These are phyloP conservation scores for Scalesia atractyloides DNA, from an alignment of 129 eudicot genomes.

Conservation along the genomic window DNA sequence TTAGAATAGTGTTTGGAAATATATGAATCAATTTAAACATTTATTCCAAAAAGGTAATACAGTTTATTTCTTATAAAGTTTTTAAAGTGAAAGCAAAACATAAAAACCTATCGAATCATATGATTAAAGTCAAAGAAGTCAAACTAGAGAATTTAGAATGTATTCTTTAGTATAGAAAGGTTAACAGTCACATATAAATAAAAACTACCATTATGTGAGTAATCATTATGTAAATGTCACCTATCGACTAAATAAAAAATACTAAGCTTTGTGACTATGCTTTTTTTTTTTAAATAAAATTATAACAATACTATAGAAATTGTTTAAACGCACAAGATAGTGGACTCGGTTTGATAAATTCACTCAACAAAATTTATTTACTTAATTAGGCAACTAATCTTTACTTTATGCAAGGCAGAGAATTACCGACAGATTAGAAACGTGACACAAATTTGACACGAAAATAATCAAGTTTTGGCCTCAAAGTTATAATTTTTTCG, in stretches of 20 bases:
- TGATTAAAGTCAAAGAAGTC: conserved; percentile 3
- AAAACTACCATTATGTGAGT: neutral
- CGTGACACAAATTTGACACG: neutral
- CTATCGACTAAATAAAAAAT: neutral
- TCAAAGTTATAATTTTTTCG: neutral
- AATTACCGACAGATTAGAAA: neutral
- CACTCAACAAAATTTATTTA: neutral
- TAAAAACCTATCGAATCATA: neutral
- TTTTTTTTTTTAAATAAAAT: too few species aligned
- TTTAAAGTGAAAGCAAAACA: neutral
- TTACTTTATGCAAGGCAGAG: neutral
- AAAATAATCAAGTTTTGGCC: neutral
- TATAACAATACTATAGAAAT: too few species aligned
- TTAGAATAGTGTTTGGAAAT: neutral
- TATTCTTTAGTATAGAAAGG: conserved; percentile 4
- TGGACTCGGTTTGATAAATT: neutral
- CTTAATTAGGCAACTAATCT: neutral
- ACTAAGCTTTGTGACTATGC: neutral
- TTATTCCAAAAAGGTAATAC: neutral
- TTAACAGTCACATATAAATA: neutral
- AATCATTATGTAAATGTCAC: neutral
- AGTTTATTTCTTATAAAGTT: neutral
- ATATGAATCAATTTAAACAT: conserved; percentile 9
- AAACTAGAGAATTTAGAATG: neutral
- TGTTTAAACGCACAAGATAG: neutral